Conservation (phyloP, 2,329 filamentous ascomycete species). For the Botrytis byssoidea region DNA sequence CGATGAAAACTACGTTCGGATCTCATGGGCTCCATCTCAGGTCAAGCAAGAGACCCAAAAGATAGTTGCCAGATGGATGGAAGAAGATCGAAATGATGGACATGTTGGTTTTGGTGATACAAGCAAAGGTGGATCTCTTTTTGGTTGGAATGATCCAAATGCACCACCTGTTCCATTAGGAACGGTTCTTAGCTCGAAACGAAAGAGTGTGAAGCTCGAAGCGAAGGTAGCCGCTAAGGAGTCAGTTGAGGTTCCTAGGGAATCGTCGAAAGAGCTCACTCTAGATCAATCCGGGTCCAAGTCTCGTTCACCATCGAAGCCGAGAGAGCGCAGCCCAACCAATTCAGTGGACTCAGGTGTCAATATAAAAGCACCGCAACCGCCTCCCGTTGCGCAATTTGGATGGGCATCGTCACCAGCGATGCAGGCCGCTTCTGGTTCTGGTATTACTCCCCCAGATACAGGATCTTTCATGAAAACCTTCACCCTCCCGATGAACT, state of each 20-base stretch:
- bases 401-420: constrained; percentile 27
- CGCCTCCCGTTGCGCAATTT: constrained; percentile 29
- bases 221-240: constrained; percentile 12
- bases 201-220: constrained; percentile 26
- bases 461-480: neutral
- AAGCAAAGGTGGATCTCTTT: constrained; percentile 51
- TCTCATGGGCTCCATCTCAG: constrained; percentile 57
- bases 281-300: constrained; percentile 29
- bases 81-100: constrained; percentile 59
- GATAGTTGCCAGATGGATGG: constrained; percentile 64
- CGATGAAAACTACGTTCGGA: constrained; percentile 58
- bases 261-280: constrained; percentile 33
- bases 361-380: constrained; percentile 15
- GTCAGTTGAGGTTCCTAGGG: constrained; percentile 30
- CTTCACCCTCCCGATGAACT: neutral
- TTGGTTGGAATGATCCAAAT: constrained; percentile 58
- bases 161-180: constrained; percentile 50
- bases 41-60: constrained; percentile 54
- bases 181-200: constrained; percentile 30
- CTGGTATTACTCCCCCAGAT: neutral
- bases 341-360: constrained; percentile 22
- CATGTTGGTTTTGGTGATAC: constrained; percentile 47
- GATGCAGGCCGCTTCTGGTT: constrained; percentile 1
- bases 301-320: constrained; percentile 27
- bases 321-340: constrained; percentile 29